Conservation (phyloP, 345 rosid species). For the Citropsis articulata region DNA sequence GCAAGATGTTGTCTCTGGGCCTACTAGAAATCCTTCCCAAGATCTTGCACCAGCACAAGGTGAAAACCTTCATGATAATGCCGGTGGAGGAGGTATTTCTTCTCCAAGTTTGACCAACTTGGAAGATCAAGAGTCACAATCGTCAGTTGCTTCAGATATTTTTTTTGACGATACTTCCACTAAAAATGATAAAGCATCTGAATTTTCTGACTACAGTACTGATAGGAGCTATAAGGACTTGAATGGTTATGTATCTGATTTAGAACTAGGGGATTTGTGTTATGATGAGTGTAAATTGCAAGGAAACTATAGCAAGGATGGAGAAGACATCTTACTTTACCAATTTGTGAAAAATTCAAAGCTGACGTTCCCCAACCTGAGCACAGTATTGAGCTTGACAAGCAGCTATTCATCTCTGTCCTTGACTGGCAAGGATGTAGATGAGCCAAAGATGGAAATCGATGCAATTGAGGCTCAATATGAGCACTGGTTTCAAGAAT, state of each 20-base stretch:
- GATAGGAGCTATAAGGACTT: constrained; percentile 26
- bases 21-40: constrained; percentile 10
- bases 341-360: constrained; percentile 25
- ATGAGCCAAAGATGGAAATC: constrained; percentile 58
- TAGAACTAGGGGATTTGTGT: constrained; percentile 29
- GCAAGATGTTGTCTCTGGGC: constrained; percentile 16
- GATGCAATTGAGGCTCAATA: constrained; percentile 64
- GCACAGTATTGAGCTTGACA: constrained; percentile 31
- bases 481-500: constrained; percentile 53
- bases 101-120: constrained; percentile 30
- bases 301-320: constrained; percentile 19
- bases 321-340: constrained; percentile 23
- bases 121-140: constrained; percentile 39
- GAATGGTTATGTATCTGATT: constrained; percentile 26
- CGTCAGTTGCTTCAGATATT: constrained; percentile 37
- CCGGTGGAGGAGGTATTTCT: constrained; percentile 14
- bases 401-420: constrained; percentile 35
- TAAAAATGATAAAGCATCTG: constrained; percentile 26
- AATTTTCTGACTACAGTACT: constrained; percentile 21
- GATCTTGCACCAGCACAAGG: constrained; percentile 15
- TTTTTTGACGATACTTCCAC: constrained; percentile 29
- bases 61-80: not conserved
- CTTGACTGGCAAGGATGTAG: constrained; percentile 27
- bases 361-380: constrained; percentile 26
- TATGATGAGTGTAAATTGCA: constrained; percentile 24